These are phyloP conservation scores for Fusarium phyllophilum DNA, from an alignment of 2,329 filamentous ascomycete genomes.

Conservation along the genomic window DNA sequence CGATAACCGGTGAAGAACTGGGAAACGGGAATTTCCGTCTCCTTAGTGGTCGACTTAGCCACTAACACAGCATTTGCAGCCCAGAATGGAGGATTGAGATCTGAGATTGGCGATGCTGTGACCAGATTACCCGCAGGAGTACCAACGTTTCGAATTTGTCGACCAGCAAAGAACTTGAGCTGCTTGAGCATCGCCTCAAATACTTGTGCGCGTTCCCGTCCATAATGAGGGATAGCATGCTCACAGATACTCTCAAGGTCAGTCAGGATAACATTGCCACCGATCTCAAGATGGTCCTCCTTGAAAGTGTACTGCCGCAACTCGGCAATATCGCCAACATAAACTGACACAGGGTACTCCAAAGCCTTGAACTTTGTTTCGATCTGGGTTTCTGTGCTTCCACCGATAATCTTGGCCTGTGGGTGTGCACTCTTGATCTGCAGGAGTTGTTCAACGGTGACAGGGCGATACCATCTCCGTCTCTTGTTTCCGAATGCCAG, in stretches of 20 bases:
- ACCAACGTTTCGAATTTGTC: slow-evolving; percentile 97
- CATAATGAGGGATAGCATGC: slow-evolving; percentile 83
- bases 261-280: slow-evolving; percentile 91
- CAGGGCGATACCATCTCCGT: slow-evolving; percentile 92
- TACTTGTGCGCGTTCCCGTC: slow-evolving; percentile 75
- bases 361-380: slow-evolving; percentile 98
- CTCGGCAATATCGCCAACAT: slow-evolving; percentile 92
- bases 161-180: slow-evolving; percentile 91
- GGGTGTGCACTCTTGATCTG: slow-evolving; percentile 91
- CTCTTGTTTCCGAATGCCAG: slow-evolving; percentile 93
- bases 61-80: slow-evolving; percentile 84
- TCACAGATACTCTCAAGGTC: slow-evolving; percentile 88
- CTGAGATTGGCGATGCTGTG: slow-evolving; percentile 95
- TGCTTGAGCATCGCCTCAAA: slow-evolving; percentile 95
- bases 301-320: slow-evolving; percentile 83
- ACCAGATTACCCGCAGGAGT: slow-evolving; percentile 94
- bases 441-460: slow-evolving; percentile 85
- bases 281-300: slow-evolving; percentile 87
- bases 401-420: slow-evolving; percentile 91
- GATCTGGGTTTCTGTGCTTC: slow-evolving; percentile 97
- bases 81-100: slow-evolving; percentile 93
- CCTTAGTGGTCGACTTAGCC: slow-evolving; percentile 78
- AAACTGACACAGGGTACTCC: slow-evolving; percentile 89
- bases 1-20: slow-evolving; percentile 94
- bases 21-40: slow-evolving; percentile 88